phyloP scores from a whole-genome alignment of 2,329 filamentous ascomycete species.

The Aureobasidium sp. region DNA sequence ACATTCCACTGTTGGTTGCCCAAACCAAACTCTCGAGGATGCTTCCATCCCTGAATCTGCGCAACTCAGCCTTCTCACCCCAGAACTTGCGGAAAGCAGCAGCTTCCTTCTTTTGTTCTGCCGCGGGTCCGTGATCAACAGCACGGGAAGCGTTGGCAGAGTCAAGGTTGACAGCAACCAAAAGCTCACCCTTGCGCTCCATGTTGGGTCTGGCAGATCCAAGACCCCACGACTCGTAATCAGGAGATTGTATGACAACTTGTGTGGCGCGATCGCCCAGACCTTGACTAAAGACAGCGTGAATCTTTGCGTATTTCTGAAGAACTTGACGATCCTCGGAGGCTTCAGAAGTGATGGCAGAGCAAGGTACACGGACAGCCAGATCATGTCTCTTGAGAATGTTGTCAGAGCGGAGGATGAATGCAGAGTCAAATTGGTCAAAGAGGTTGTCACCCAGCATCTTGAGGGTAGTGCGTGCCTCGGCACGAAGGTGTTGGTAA shows the following conservation, averaged over 20 bases:
- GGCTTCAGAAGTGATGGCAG: constrained; percentile 23
- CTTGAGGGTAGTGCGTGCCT: constrained; percentile 66
- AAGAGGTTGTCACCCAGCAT: constrained; percentile 66
- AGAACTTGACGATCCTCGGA: constrained; percentile 25
- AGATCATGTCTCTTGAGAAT: constrained; percentile 50
- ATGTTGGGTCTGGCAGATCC: constrained; percentile 24
- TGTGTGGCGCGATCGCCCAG: constrained; percentile 67
- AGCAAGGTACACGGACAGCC: constrained; percentile 36
- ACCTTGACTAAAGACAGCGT: constrained; percentile 61
- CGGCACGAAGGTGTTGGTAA: constrained; percentile 62
- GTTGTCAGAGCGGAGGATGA: constrained; percentile 58
- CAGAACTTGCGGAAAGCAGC: constrained; percentile 82
- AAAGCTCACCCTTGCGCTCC: constrained; percentile 36
- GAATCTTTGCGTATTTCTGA: constrained; percentile 49
- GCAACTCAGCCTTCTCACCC: constrained; percentile 87
- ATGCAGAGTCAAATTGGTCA: constrained; percentile 78
- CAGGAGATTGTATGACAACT: constrained; percentile 43
- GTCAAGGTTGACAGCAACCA: constrained; percentile 66
- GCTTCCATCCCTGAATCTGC: constrained; percentile 90
- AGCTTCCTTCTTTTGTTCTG: constrained; percentile 78
- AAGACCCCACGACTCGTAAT: constrained; percentile 30
- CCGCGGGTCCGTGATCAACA: constrained; percentile 81
- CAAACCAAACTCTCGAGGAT: constrained; percentile 91
- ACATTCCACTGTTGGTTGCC: constrained; percentile 51
- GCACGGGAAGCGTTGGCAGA: constrained; percentile 63